Percentiles rank a stretch among this genome's conserved stretches.
phyloP scores from a whole-genome alignment of 768 basidiomycete species.

The Strobilomyces confusus region DNA sequence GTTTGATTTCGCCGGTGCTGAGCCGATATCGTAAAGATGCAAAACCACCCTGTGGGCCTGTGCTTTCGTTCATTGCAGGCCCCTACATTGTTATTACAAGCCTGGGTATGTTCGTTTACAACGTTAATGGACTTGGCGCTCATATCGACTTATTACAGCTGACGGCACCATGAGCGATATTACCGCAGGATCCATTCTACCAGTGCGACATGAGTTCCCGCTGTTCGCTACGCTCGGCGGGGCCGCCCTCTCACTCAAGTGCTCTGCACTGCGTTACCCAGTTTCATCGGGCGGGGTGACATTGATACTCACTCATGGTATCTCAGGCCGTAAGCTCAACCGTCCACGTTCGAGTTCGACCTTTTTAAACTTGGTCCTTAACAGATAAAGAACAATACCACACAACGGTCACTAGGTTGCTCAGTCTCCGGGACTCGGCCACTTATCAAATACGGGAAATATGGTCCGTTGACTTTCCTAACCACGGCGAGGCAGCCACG shows the following conservation, averaged over 20 bases:
- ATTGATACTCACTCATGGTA: conserved; percentile 25
- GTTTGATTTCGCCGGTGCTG: not conserved
- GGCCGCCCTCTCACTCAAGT: conserved; percentile 11
- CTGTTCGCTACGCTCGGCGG: conserved; percentile 18
- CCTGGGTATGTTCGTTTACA: not conserved
- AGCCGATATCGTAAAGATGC: not conserved
- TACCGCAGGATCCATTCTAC: not conserved
- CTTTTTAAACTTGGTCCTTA: not conserved
- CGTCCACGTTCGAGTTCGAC: not conserved
- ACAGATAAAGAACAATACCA: conserved; percentile 31
- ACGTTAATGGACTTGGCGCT: not conserved
- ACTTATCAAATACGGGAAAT: conserved; percentile 28
- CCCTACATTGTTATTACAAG: not conserved
- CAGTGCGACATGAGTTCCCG: conserved; percentile 20
- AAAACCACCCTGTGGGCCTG: not conserved
- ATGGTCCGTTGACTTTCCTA: conserved; percentile 35
- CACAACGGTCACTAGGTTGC: conserved; percentile 13
- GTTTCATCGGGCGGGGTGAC: conserved; percentile 24
- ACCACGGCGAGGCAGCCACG: conserved; percentile 33
- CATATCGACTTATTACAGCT: not conserved
- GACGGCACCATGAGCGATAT: not conserved
- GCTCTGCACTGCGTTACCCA: conserved; percentile 25
- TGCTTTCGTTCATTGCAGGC: not conserved
- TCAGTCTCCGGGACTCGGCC: conserved; percentile 8
- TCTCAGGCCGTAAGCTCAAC: conserved; percentile 23